Evolutionary conservation across 2,329 filamentous ascomycete species (phyloP).

Genomic region (Aureobasidium sp.): DNA sequence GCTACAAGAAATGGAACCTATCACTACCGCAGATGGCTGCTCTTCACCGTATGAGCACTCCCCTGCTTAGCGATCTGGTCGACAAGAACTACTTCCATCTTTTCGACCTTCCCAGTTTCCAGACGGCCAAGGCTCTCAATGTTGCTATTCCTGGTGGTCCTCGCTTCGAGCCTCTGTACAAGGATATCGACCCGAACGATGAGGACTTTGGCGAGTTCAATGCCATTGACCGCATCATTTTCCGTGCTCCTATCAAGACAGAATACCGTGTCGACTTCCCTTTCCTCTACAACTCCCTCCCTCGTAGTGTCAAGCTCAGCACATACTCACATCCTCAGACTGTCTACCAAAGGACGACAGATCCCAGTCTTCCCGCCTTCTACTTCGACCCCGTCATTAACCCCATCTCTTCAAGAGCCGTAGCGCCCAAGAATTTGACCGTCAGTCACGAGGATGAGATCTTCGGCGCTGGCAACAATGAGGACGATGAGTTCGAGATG

Average conservation of each 20-base stretch:
- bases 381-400: conserved; percentile 98
- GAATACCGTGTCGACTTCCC: conserved; percentile 94
- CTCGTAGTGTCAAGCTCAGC: conserved; percentile 83
- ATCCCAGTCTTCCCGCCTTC: conserved; percentile 85
- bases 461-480: conserved; percentile 70
- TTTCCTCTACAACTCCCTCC: conserved; percentile 92
- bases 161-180: conserved; percentile 93
- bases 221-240: conserved; percentile 97
- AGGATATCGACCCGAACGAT: conserved; percentile 97
- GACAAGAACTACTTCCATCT: conserved; percentile 98
- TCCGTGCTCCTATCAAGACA: conserved; percentile 87
- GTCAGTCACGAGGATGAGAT: conserved; percentile 89
- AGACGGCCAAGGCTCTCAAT: conserved; percentile 93
- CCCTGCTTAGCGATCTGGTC: conserved; percentile 81
- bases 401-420: conserved; percentile 89
- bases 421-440: conserved; percentile 89
- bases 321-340: conserved; percentile 93
- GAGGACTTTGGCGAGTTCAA: conserved; percentile 99
- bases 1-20: conserved; percentile 94
- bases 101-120: conserved; percentile 89
- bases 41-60: conserved; percentile 83
- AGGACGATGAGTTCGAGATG: conserved; percentile 61
- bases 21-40: conserved; percentile 92
- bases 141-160: conserved; percentile 96
- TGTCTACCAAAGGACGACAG: conserved; percentile 82